Evolutionary conservation across 192 early-diverging fungal genomes (phyloP).

Genomic region (Allomyces arbusculus): DNA sequence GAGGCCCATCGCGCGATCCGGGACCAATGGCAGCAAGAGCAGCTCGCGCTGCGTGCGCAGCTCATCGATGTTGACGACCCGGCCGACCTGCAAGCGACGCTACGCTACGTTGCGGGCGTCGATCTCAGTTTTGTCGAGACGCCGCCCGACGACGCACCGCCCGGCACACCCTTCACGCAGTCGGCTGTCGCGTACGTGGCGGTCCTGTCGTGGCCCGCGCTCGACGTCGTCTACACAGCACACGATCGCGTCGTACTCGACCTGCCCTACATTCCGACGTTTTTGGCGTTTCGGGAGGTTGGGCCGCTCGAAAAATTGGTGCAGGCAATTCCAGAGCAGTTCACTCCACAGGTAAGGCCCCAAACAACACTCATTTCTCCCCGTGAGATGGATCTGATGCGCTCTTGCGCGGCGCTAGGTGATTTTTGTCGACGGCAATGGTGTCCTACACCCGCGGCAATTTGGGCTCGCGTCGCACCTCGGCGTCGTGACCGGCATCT

Average conservation of each 20-base stretch:
- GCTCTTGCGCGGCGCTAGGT: slow-evolving; percentile 4
- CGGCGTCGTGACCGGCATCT: slow-evolving; percentile 41
- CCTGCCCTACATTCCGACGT: slow-evolving; percentile 70
- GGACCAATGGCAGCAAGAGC: too few relatives aligned
- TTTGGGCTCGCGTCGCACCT: slow-evolving; percentile 78
- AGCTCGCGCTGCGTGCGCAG: too few relatives aligned
- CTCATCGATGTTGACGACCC: too few relatives aligned
- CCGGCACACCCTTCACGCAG: not conserved
- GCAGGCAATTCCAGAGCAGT: slow-evolving; percentile 20
- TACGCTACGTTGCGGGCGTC: not conserved
- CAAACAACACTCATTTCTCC: too few relatives aligned
- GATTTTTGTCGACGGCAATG: slow-evolving; percentile 75
- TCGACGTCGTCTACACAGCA: slow-evolving; percentile 41
- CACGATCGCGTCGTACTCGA: slow-evolving; percentile 31
- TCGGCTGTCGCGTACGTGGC: not conserved
- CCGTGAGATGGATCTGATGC: not conserved
- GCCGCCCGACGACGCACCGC: not conserved
- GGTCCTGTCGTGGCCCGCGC: not conserved
- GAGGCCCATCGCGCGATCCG: too few relatives aligned
- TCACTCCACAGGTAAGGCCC: slow-evolving; percentile 40
- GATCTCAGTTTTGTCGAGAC: not conserved
- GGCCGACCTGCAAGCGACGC: too few relatives aligned
- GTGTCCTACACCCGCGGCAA: slow-evolving; percentile 59
- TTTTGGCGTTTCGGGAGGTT: slow-evolving; percentile 79
- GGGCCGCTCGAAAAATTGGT: slow-evolving; percentile 37